These are phyloP conservation scores for Penicillium hordei DNA, from an alignment of 2,329 filamentous ascomycete species.

Conservation along the genomic window DNA sequence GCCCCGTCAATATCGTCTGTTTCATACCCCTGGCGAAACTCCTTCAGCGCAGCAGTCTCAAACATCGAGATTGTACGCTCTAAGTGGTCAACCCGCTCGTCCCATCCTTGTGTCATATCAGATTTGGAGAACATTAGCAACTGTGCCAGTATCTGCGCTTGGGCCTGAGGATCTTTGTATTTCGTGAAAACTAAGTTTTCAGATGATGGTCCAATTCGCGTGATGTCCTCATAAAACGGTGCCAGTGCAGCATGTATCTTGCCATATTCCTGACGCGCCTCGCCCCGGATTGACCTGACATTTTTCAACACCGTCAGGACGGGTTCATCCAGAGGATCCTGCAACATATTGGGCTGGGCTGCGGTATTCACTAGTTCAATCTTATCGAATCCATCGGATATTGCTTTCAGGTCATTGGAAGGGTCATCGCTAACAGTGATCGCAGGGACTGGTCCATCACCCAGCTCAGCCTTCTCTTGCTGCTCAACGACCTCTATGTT, in stretches of 20 bases:
- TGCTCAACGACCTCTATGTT: slow-evolving; percentile 29
- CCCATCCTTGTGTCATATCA: slow-evolving; percentile 76
- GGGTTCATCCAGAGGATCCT: slow-evolving; percentile 58
- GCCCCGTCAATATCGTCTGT: slow-evolving; percentile 81
- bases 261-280: slow-evolving; percentile 85
- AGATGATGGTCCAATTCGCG: slow-evolving; percentile 65
- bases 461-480: slow-evolving; percentile 25
- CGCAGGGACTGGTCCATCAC: slow-evolving; percentile 15
- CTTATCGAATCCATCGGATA: slow-evolving; percentile 76
- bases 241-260: slow-evolving; percentile 85
- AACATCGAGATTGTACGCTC: slow-evolving; percentile 76
- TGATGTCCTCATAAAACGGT: slow-evolving; percentile 85
- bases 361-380: slow-evolving; percentile 57
- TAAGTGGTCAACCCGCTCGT: slow-evolving; percentile 69
- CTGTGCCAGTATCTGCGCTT: slow-evolving; percentile 85
- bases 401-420: slow-evolving; percentile 31
- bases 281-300: slow-evolving; percentile 75
- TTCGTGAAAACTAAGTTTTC: slow-evolving; percentile 83
- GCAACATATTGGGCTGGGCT: slow-evolving; percentile 26
- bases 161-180: slow-evolving; percentile 83
- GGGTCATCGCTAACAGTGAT: slow-evolving; percentile 20
- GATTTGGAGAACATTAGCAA: slow-evolving; percentile 74
- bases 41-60: slow-evolving; percentile 82
- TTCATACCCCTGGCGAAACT: slow-evolving; percentile 92
- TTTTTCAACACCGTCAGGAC: slow-evolving; percentile 69